These are phyloP conservation scores for Parathielavia appendiculata DNA, from an alignment of 495 filamentous ascomycete genomes.

Conservation along the genomic window DNA sequence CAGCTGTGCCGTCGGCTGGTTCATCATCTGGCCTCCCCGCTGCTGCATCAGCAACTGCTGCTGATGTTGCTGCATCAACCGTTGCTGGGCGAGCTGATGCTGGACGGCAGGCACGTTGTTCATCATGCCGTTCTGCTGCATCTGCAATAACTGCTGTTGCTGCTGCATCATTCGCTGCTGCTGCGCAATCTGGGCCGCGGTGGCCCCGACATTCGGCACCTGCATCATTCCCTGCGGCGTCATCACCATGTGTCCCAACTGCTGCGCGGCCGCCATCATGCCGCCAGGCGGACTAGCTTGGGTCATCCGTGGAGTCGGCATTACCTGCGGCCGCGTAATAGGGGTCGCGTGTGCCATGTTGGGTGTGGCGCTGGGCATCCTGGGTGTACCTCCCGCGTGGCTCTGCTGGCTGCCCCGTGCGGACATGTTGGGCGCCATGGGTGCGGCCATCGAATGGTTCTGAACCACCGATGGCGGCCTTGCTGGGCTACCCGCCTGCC, in stretches of 20 bases:
- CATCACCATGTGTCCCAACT: slow-evolving; percentile 49
- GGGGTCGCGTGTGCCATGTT: slow-evolving; percentile 69
- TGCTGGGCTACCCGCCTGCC: slow-evolving; percentile 58
- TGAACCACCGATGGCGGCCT: slow-evolving; percentile 73
- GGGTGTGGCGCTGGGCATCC: slow-evolving; percentile 73
- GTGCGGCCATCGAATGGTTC: slow-evolving; percentile 56
- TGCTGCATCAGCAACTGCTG: slow-evolving; percentile 40
- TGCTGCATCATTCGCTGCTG: slow-evolving; percentile 55
- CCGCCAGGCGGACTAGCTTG: slow-evolving; percentile 63
- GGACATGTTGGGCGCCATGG: slow-evolving; percentile 67
- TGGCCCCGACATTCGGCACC: slow-evolving; percentile 25
- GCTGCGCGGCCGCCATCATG: slow-evolving; percentile 49
- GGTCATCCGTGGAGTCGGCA: slow-evolving; percentile 65
- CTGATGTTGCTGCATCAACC: slow-evolving; percentile 32
- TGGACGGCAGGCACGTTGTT: slow-evolving; percentile 18
- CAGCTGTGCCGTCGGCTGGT: slow-evolving; percentile 23
- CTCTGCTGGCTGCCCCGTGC: slow-evolving; percentile 76
- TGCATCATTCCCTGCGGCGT: slow-evolving; percentile 44
- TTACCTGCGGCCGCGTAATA: slow-evolving; percentile 59
- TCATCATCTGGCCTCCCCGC: slow-evolving; percentile 31
- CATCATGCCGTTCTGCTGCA: slow-evolving; percentile 39
- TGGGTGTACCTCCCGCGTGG: slow-evolving; percentile 70
- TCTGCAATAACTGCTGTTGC: slow-evolving; percentile 33
- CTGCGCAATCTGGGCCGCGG: slow-evolving; percentile 39
- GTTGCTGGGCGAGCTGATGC: slow-evolving; percentile 32